phyloP scores from a whole-genome alignment of 2,329 filamentous ascomycete species.

The Thermothelomyces thermophilus region DNA sequence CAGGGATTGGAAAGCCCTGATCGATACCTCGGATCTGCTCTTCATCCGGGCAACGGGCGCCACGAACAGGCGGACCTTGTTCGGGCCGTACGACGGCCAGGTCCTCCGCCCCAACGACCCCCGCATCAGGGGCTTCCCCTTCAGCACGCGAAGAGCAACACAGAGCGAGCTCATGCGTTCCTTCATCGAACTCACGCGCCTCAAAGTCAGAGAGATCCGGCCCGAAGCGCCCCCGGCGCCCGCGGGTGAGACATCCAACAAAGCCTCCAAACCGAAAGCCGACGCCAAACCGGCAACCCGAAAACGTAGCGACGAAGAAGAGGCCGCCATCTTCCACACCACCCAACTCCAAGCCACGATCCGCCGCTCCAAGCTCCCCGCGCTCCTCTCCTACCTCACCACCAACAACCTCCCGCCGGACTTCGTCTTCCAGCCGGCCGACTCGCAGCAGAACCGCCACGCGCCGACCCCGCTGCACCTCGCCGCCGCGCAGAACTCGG shows the following conservation, averaged over 20 bases:
- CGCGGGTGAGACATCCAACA: constrained; percentile 31
- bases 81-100: constrained; percentile 85
- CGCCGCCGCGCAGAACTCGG: constrained; percentile 72
- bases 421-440: constrained; percentile 68
- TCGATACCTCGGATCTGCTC: constrained; percentile 76
- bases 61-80: constrained; percentile 80
- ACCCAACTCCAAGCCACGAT: constrained; percentile 83
- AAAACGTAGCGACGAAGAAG: constrained; percentile 74
- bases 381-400: constrained; percentile 74
- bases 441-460: constrained; percentile 66
- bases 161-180: constrained; percentile 91
- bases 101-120: constrained; percentile 72
- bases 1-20: constrained; percentile 74
- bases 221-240: constrained; percentile 47
- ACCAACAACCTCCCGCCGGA: constrained; percentile 64
- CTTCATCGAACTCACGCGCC: constrained; percentile 85
- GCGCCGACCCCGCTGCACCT: constrained; percentile 80
- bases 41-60: constrained; percentile 86
- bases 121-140: constrained; percentile 80
- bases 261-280: constrained; percentile 39
- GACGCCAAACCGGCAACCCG: constrained; percentile 45
- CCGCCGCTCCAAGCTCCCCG: constrained; percentile 82
- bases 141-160: constrained; percentile 84
- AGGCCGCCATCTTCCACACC: constrained; percentile 75
- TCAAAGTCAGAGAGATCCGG: constrained; percentile 76